Base-by-base conservation (phyloP, 1,284 basidiomycete genomes). In the Laetiporus sulphureus region DNA sequence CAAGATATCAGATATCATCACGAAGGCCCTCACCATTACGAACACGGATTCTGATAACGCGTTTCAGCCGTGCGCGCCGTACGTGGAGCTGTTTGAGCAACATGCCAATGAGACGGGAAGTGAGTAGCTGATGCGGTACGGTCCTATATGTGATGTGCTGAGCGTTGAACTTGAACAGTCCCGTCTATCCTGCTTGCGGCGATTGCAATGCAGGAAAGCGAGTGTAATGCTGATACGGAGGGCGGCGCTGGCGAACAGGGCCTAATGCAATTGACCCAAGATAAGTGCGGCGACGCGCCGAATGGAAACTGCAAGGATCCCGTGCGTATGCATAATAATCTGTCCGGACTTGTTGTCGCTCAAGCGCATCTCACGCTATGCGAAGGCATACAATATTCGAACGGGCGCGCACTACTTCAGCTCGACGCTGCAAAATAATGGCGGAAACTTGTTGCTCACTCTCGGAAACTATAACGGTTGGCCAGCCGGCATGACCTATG, bases 381-480 rank as follows among this genome's bases (percentile, higher is more conserved):
- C 29, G 10, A 50, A 86, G 79, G 74, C 77, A 44, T 90, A 73
- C 64, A 88, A 88, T 61, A 79, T 88, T 52, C 52, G 59, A 22
- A 75, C 71, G 15, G 86, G 75, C 8, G 73, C 82, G 24, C 60
- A 66, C 22, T 88, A 69, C 65, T 81, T 90, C 56, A 63, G 71
- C 3, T 46, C 63, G 19, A 72, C 73, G 18, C 64, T 93, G 36
- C 59, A 67, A 4, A 49, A 46, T 40, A 69, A 77, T 50, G 66
- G 65, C 23, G 83, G 82, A 16, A 73, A 83, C 55, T 59, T 91
- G 24, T 63, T 91, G 13, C 38, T 63, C 47, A 71, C 77, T 5
- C 63, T 90, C 38, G 91, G 88, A 13, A 47, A 61, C 16, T 93
- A 94, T 67, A 93, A 93, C 60, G 87, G 89, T 32, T 92, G 88